Conservation (phyloP, 768 basidiomycete genomes). For the Obba rivulosa region DNA sequence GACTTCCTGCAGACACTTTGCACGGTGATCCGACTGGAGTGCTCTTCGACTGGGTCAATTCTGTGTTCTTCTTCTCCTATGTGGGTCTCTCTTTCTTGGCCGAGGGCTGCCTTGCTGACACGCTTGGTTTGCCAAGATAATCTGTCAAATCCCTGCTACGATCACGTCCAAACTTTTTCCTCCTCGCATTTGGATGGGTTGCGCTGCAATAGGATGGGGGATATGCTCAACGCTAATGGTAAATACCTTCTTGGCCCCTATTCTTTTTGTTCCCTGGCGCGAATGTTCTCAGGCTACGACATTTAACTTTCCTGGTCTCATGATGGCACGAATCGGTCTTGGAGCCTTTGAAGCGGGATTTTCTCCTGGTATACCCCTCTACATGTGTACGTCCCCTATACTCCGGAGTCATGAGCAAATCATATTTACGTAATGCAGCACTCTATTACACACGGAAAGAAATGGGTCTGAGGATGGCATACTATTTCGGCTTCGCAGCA, state of each 20-base stretch:
- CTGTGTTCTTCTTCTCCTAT: constrained; percentile 75
- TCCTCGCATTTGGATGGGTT: constrained; percentile 65
- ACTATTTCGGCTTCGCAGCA: constrained; percentile 82
- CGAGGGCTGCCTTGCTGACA: neutral
- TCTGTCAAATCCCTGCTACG: constrained; percentile 63
- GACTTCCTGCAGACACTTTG: constrained; percentile 56
- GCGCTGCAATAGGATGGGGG: constrained; percentile 68
- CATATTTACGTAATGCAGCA: constrained; percentile 33
- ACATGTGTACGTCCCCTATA: constrained; percentile 58
- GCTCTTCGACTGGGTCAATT: constrained; percentile 72
- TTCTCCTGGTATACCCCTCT: constrained; percentile 64
- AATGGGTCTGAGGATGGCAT: constrained; percentile 67
- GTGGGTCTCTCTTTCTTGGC: constrained; percentile 30
- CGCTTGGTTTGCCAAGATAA: constrained; percentile 39
- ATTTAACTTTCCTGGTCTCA: constrained; percentile 50
- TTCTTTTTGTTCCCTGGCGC: neutral
- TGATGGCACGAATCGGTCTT: constrained; percentile 50
- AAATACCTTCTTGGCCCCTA: neutral
- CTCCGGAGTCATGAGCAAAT: constrained; percentile 42
- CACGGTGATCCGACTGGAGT: constrained; percentile 62
- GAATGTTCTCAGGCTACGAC: constrained; percentile 44
- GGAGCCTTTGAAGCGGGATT: constrained; percentile 72
- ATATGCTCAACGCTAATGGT: constrained; percentile 71
- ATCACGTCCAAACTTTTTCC: constrained; percentile 60
- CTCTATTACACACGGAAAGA: constrained; percentile 74